phyloP scores from a whole-genome alignment of 2,329 filamentous ascomycete species.

The Fusarium papillatum region DNA sequence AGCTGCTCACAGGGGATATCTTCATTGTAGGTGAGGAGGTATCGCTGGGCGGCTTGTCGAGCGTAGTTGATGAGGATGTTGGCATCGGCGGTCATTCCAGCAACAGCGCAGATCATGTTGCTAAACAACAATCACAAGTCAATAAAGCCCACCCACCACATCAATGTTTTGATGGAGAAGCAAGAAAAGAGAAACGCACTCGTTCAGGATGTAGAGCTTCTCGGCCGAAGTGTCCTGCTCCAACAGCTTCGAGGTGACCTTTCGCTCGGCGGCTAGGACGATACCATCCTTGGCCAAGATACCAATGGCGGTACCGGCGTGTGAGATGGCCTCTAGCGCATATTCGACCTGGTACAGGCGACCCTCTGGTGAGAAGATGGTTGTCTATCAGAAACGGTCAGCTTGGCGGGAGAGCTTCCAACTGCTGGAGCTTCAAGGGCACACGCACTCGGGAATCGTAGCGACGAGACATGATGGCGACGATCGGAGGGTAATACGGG shows the following conservation, averaged over 20 bases:
- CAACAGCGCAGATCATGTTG: constrained; percentile 99
- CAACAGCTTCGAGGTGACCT: constrained; percentile 98
- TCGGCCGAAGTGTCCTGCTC: constrained; percentile 99
- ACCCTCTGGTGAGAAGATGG: constrained; percentile 99
- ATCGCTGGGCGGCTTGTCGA: constrained; percentile 94
- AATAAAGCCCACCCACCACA: constrained; percentile 2
- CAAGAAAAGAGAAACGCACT: constrained; percentile 71
- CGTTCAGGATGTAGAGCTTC: constrained; percentile 99
- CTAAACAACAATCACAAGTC: constrained; percentile 59
- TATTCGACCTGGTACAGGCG: constrained; percentile 99
- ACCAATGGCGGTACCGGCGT: constrained; percentile 95
- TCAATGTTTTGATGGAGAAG: background rate
- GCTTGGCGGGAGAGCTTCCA: constrained; percentile 38
- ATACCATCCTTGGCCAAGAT: constrained; percentile 99
- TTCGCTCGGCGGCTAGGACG: constrained; percentile 96
- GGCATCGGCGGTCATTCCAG: constrained; percentile 98
- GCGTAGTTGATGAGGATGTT: constrained; percentile 99
- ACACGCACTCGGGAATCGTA: constrained; percentile 93
- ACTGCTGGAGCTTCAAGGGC: constrained; percentile 34
- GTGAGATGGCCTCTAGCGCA: constrained; percentile 98
- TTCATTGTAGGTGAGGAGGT: constrained; percentile 99
- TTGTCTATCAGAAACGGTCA: constrained; percentile 75
- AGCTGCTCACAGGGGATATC: constrained; percentile 99
- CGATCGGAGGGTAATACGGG: constrained; percentile 9
- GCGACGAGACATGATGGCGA: constrained; percentile 86